These are phyloP conservation scores for Pichia nanzhaoensis DNA, from an alignment of 805 yeast species.

Conservation along the genomic window DNA sequence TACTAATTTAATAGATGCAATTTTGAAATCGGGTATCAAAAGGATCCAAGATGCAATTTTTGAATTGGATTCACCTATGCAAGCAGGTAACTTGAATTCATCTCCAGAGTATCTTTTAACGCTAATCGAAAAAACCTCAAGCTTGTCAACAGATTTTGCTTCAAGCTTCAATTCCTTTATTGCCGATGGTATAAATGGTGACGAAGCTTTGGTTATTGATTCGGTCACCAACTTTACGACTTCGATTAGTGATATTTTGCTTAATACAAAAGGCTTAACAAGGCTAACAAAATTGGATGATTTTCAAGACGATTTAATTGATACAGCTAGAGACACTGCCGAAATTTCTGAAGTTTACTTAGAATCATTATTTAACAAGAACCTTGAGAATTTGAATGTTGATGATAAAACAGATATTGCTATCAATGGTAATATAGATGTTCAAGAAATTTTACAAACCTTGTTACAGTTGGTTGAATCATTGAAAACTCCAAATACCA, in stretches of 20 bases:
- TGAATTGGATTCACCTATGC: constrained; percentile 72
- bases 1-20: constrained; percentile 55
- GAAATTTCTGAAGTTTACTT: constrained; percentile 57
- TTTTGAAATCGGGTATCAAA: constrained; percentile 60
- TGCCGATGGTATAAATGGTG: constrained; percentile 68
- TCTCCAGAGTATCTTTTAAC: constrained; percentile 65
- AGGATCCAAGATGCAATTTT: constrained; percentile 66
- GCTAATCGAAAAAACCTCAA: constrained; percentile 61
- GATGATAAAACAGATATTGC: constrained; percentile 73
- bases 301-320: constrained; percentile 45
- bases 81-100: constrained; percentile 73
- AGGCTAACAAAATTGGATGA: constrained; percentile 44
- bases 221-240: constrained; percentile 58
- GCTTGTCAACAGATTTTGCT: constrained; percentile 73
- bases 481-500: constrained; percentile 34
- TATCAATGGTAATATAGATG: constrained; percentile 64
- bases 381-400: constrained; percentile 42
- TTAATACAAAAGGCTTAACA: constrained; percentile 64
- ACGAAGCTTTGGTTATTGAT: constrained; percentile 55
- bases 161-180: constrained; percentile 66
- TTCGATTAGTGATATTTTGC: constrained; percentile 53
- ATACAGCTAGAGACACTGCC: constrained; percentile 49
- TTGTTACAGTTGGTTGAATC: constrained; percentile 50
- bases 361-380: constrained; percentile 47
- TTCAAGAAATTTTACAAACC: constrained; percentile 64